Percentiles rank a stretch among this genome's conserved stretches.
These are phyloP conservation scores for Chaetomium cochliodes DNA, from an alignment of 495 filamentous ascomycete genomes.

Conservation along the genomic window DNA sequence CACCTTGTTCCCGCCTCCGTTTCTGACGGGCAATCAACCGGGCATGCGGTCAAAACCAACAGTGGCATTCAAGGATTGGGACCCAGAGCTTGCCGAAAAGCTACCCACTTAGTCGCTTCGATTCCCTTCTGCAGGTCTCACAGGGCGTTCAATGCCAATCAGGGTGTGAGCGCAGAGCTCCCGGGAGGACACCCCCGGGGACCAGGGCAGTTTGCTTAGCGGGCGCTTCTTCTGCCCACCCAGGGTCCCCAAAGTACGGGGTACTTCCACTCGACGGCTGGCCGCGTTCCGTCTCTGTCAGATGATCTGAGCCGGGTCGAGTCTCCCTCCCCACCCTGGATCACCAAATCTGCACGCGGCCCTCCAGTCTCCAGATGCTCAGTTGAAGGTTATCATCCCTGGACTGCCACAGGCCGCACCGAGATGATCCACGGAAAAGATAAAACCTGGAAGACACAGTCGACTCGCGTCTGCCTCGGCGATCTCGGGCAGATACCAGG, in stretches of 20 bases:
- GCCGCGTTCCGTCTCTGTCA: constrained; percentile 13
- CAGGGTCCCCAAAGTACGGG: background rate
- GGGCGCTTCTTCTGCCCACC: constrained; percentile 5
- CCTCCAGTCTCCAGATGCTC: background rate
- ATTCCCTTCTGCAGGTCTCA: constrained; percentile 19
- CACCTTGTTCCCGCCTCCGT: background rate
- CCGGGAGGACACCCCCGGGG: constrained; percentile 1
- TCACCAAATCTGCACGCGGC: background rate
- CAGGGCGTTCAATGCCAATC: constrained; percentile 13
- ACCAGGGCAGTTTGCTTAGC: background rate
- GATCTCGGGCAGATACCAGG: background rate
- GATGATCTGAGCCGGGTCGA: constrained; percentile 8
- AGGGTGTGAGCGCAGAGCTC: background rate
- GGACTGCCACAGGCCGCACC: background rate
- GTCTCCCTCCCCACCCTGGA: background rate
- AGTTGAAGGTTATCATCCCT: background rate
- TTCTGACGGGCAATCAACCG: background rate
- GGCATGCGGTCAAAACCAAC: background rate
- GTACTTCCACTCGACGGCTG: background rate
- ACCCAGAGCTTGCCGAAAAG: background rate
- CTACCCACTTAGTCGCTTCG: constrained; percentile 9
- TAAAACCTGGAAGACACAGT: background rate
- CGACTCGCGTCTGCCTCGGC: background rate
- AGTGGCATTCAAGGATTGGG: background rate
- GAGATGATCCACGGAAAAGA: background rate